A percentile compares a stretch with the other conserved stretches of the same genome.
phyloP scores from a whole-genome alignment of 768 basidiomycete genomes.

The Leccinum incarnatum region DNA sequence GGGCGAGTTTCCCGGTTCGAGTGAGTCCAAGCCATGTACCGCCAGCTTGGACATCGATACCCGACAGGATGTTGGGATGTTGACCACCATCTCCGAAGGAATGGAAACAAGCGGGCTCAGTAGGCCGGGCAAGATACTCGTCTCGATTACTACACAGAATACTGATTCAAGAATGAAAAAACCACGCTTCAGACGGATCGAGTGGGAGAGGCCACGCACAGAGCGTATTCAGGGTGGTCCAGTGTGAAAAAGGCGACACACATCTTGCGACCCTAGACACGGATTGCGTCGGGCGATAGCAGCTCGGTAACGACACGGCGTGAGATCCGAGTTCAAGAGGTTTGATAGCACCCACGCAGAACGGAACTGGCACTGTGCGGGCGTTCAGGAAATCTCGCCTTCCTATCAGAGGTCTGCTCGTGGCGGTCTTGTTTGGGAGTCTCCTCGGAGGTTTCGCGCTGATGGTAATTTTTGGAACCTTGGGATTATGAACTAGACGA shows the following conservation, averaged over 20 bases:
- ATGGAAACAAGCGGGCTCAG: constrained; percentile 64
- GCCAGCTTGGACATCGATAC: constrained; percentile 68
- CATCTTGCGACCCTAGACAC: constrained; percentile 41
- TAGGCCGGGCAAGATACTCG: constrained; percentile 67
- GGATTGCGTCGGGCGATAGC: neutral
- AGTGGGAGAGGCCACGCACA: constrained; percentile 44
- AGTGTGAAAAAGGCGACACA: constrained; percentile 79
- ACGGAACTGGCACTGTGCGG: neutral
- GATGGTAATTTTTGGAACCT: neutral
- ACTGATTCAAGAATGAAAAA: constrained; percentile 34
- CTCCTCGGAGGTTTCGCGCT: constrained; percentile 8
- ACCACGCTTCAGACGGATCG: neutral
- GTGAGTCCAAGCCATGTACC: constrained; percentile 83
- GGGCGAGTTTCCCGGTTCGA: constrained; percentile 61
- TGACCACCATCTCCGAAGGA: constrained; percentile 44
- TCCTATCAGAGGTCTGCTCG: constrained; percentile 8
- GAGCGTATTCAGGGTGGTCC: constrained; percentile 71
- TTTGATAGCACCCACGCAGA: constrained; percentile 2
- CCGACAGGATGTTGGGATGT: constrained; percentile 56
- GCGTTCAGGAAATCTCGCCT: neutral
- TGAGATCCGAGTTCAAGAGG: neutral
- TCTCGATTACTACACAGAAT: constrained; percentile 78
- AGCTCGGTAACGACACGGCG: neutral
- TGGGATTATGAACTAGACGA: constrained; percentile 1
- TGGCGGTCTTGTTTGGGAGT: constrained; percentile 6